Evolutionary conservation across 225 moss, liverwort and hornwort species (phyloP).

Genomic region (Bryum argenteum): DNA sequence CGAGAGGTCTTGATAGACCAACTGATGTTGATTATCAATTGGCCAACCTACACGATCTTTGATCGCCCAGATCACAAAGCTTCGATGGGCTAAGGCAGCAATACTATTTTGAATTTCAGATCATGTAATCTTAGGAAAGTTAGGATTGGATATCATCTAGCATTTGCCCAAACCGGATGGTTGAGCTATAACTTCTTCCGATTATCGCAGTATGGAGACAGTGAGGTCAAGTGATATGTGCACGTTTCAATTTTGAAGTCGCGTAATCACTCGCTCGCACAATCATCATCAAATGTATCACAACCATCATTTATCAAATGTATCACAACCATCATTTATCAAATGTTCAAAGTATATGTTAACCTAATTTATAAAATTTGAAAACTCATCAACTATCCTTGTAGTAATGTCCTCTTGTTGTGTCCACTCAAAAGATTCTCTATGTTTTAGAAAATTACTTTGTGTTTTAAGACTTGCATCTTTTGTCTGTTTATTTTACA

Average conservation of each 20-base stretch:
- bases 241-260: not conserved
- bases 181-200: not conserved
- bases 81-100: not conserved
- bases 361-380: constrained; percentile 14
- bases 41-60: not conserved
- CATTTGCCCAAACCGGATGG: constrained; percentile 5
- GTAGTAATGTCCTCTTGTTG: not conserved
- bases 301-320: not conserved
- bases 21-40: not conserved
- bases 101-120: constrained; percentile 5
- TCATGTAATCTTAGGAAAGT: not conserved
- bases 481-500: constrained; percentile 1
- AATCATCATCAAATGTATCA: not conserved
- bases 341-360: not conserved
- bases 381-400: not conserved
- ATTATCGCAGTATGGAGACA: not conserved
- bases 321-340: not conserved
- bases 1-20: constrained; percentile 13
- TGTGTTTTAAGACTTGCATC: constrained; percentile 9
- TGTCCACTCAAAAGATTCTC: constrained; percentile 4
- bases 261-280: too few species aligned
- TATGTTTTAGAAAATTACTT: not conserved
- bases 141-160: not conserved
- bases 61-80: not conserved
- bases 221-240: not conserved